phyloP scores from a whole-genome alignment of 2,329 filamentous ascomycete species.

The Talaromyces sp. region DNA sequence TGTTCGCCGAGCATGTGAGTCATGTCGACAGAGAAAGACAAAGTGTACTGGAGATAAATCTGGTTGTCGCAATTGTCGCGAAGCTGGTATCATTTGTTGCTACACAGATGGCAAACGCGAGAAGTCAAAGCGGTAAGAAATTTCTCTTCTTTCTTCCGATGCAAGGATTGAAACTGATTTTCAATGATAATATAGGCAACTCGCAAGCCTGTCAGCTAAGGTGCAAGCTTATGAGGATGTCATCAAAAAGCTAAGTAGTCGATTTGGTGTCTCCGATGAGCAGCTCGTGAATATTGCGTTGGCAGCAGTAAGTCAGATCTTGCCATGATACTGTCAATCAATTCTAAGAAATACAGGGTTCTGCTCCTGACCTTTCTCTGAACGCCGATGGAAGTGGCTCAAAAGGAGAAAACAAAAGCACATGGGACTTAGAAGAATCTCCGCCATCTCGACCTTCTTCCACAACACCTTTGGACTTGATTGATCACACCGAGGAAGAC shows the following conservation, averaged over 20 bases:
- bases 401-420: slow-evolving; percentile 21
- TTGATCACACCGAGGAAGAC: slow-evolving; percentile 48
- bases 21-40: slow-evolving; percentile 49
- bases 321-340: not conserved
- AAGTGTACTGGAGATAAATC: slow-evolving; percentile 51
- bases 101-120: slow-evolving; percentile 52
- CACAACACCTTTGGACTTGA: slow-evolving; percentile 38
- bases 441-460: slow-evolving; percentile 27
- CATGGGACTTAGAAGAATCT: slow-evolving; percentile 27
- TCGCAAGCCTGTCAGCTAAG: slow-evolving; percentile 46
- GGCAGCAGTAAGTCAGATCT: slow-evolving; percentile 31
- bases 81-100: slow-evolving; percentile 47
- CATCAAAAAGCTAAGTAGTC: slow-evolving; percentile 38
- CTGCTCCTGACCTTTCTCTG: slow-evolving; percentile 24
- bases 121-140: slow-evolving; percentile 45
- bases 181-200: slow-evolving; percentile 32
- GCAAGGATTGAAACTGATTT: not conserved
- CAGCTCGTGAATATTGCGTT: slow-evolving; percentile 39
- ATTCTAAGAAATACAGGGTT: slow-evolving; percentile 29
- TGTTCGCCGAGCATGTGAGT: slow-evolving; percentile 47
- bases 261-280: slow-evolving; percentile 41
- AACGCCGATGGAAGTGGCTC: slow-evolving; percentile 20
- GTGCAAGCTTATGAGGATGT: slow-evolving; percentile 45
- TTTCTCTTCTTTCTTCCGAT: not conserved
- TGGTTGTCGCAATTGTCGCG: slow-evolving; percentile 47